A percentile compares a stretch with the other conserved stretches of the same genome.
phyloP scores from a whole-genome alignment of 768 basidiomycete genomes.

The Mrakia blollopis region DNA sequence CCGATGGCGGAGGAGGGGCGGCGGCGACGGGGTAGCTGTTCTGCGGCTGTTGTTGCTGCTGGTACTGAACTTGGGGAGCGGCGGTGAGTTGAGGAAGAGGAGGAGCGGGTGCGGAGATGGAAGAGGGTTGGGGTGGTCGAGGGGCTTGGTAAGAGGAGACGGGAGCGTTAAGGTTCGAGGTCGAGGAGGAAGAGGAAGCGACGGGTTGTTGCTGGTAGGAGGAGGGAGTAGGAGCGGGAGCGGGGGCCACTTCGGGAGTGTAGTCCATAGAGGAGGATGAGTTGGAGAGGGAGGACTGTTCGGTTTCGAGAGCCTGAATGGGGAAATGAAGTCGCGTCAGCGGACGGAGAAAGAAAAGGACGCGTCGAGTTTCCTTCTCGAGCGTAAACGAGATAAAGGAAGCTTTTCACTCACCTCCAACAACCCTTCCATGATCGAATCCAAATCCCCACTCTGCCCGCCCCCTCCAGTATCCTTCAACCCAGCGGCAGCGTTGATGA shows the following conservation, averaged over 20 bases:
- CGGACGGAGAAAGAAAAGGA: not conserved
- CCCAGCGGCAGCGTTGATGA: conserved; percentile 87
- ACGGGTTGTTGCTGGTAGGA: not conserved
- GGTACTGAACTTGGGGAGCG: not conserved
- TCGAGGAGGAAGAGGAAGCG: not conserved
- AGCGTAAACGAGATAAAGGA: not conserved
- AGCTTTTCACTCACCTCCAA: conserved; percentile 52
- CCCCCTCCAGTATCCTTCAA: conserved; percentile 60
- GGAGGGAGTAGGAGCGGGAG: not conserved
- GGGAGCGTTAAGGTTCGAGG: not conserved
- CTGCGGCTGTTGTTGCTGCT: conserved; percentile 2
- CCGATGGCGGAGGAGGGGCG: too few relatives aligned
- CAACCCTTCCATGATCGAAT: conserved; percentile 74
- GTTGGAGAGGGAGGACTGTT: not conserved
- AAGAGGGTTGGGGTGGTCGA: too few relatives aligned
- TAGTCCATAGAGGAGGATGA: not conserved
- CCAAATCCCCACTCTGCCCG: conserved; percentile 57
- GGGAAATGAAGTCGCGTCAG: not conserved
- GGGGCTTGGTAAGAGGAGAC: not conserved
- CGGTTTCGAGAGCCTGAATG: conserved; percentile 7
- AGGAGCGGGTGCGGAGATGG: too few relatives aligned
- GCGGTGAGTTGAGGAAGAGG: not conserved
- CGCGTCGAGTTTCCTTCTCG: not conserved
- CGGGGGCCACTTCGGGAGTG: not conserved
- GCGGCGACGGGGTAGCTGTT: too few relatives aligned